Percentiles rank a stretch among this genome's conserved stretches.
Conservation (phyloP, 2,329 filamentous ascomycete species). For the Talaromyces pinophilus region DNA sequence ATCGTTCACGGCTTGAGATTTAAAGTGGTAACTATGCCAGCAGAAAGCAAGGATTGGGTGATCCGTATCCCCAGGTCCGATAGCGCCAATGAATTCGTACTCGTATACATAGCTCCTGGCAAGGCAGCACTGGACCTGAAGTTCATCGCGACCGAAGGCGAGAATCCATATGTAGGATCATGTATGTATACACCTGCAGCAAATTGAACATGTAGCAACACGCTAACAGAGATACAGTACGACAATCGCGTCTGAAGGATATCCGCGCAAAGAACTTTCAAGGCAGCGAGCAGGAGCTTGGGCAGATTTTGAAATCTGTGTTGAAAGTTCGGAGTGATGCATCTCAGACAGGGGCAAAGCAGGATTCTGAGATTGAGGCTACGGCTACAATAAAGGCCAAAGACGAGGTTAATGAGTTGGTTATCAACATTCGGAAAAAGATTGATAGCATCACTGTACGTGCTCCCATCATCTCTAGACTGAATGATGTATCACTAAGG, state of each 20-base stretch:
- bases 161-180: constrained; percentile 53
- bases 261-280: constrained; percentile 48
- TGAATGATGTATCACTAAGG: constrained; percentile 23
- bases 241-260: constrained; percentile 38
- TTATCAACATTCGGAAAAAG: constrained; percentile 45
- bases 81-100: constrained; percentile 43
- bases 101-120: constrained; percentile 53
- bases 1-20: neutral
- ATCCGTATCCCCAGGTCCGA: constrained; percentile 54
- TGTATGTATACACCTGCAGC: constrained; percentile 36
- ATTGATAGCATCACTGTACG: constrained; percentile 53
- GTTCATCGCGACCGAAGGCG: constrained; percentile 60
- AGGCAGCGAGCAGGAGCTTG: constrained; percentile 48
- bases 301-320: constrained; percentile 37
- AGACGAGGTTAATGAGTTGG: constrained; percentile 36
- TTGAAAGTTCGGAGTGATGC: constrained; percentile 32
- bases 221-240: constrained; percentile 34
- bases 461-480: constrained; percentile 16
- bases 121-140: constrained; percentile 52
- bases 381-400: constrained; percentile 32
- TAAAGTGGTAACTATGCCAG: constrained; percentile 2
- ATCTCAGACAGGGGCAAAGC: constrained; percentile 18
- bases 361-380: constrained; percentile 35
- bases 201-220: neutral
- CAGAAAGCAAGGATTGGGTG: constrained; percentile 37